Evolutionary conservation across 768 basidiomycete species (phyloP).

Genomic region (Leucocoprinus birnbaumii): DNA sequence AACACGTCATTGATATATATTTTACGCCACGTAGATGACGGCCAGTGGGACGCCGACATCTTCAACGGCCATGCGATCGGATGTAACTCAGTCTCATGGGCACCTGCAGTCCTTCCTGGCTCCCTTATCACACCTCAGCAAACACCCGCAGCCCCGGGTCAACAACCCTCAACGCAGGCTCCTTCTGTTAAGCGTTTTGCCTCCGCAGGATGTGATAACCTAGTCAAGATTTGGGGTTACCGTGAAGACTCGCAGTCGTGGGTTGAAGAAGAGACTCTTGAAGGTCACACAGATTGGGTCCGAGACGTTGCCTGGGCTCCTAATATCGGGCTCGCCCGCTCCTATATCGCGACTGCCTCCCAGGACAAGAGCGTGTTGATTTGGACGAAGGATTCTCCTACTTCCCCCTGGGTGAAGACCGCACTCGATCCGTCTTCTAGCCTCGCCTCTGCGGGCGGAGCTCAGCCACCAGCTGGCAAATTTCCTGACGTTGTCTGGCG

Average conservation of each 20-base stretch:
- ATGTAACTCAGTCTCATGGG: slow-evolving; percentile 98
- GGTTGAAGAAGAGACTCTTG: slow-evolving; percentile 87
- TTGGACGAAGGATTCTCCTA: slow-evolving; percentile 84
- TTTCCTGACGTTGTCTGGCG: slow-evolving; percentile 99
- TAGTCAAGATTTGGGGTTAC: slow-evolving; percentile 93
- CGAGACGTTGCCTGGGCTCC: slow-evolving; percentile 99
- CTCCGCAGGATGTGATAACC: slow-evolving; percentile 93
- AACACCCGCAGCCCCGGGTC: slow-evolving; percentile 42
- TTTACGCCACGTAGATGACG: slow-evolving; percentile 65
- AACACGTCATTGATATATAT: background rate
- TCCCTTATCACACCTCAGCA: slow-evolving; percentile 75
- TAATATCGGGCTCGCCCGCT: slow-evolving; percentile 90
- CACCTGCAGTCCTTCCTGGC: slow-evolving; percentile 85
- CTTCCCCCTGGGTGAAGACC: slow-evolving; percentile 75
- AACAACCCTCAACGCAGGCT: slow-evolving; percentile 34
- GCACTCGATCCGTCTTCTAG: slow-evolving; percentile 70
- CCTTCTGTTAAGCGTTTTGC: slow-evolving; percentile 89
- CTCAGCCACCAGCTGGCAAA: slow-evolving; percentile 58
- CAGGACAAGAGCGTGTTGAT: slow-evolving; percentile 91
- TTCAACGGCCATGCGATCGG: slow-evolving; percentile 96
- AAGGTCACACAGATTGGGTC: slow-evolving; percentile 97
- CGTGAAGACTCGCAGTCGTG: slow-evolving; percentile 85
- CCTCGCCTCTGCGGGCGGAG: slow-evolving; percentile 40
- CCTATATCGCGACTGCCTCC: slow-evolving; percentile 94
- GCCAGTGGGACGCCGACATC: slow-evolving; percentile 92